Conservation (phyloP, 2,329 filamentous ascomycete species). For the Thermothelomyces thermophilus region DNA sequence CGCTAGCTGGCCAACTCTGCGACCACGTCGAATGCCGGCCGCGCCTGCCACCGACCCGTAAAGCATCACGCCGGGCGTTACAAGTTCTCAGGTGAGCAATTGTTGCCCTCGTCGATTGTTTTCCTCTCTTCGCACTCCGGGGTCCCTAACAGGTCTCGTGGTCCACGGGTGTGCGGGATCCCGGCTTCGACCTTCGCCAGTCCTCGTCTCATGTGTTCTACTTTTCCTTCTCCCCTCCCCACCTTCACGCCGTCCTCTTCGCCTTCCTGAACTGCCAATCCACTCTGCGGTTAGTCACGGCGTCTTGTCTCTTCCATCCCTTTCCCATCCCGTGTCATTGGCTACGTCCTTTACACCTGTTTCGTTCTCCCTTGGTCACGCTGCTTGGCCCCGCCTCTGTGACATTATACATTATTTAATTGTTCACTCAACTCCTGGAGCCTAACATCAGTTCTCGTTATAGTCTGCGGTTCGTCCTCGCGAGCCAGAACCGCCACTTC, state of each 20-base stretch:
- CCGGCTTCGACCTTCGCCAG: not conserved
- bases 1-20: slow-evolving; percentile 7
- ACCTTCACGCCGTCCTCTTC: not conserved
- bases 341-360: too few relatives aligned
- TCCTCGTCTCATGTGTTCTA: not conserved
- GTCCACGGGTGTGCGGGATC: too few relatives aligned
- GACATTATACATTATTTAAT: too few relatives aligned
- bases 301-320: too few relatives aligned
- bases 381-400: too few relatives aligned
- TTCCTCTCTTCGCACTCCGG: not conserved
- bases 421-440: not conserved
- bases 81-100: slow-evolving; percentile 7
- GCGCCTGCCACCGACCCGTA: not conserved
- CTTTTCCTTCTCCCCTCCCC: not conserved
- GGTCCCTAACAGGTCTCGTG: not conserved
- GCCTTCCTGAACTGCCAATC: not conserved
- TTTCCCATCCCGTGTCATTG: too few relatives aligned
- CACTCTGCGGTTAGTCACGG: too few relatives aligned
- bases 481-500: not conserved
- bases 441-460: slow-evolving; percentile 1
- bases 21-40: slow-evolving; percentile 4
- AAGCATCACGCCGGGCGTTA: not conserved
- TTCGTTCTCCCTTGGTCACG: too few relatives aligned
- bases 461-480: not conserved
- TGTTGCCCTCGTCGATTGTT: not conserved